phyloP scores from a whole-genome alignment of 306 rosid genomes.

The Pterocarpus macrocarpus region DNA sequence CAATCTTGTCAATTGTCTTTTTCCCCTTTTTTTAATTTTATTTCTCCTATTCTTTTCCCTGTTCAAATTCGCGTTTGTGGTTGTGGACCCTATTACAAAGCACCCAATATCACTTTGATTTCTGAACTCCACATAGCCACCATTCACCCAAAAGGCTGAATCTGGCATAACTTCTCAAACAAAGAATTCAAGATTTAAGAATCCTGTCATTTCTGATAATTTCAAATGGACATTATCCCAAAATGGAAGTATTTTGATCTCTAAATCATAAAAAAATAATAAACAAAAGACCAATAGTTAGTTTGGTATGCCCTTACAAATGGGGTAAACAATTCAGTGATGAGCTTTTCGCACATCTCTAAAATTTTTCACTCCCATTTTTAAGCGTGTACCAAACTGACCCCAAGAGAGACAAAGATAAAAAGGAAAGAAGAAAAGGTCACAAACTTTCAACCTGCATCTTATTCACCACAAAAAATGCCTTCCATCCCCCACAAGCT shows the following conservation, averaged over 20 bases:
- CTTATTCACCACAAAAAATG: conserved; percentile 88
- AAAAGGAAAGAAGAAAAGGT: background rate
- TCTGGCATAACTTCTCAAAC: background rate
- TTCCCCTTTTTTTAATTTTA: background rate
- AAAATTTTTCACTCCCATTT: background rate
- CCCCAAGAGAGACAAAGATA: conserved; percentile 9
- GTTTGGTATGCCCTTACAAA: conserved; percentile 33
- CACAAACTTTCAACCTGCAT: conserved; percentile 80
- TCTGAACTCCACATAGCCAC: too few species aligned
- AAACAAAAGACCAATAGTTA: background rate
- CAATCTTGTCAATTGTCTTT: background rate
- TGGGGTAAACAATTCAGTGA: conserved; percentile 18
- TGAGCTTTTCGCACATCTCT: conserved; percentile 27
- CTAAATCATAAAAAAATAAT: background rate
- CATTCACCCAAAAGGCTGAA: background rate
- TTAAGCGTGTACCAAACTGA: conserved; percentile 30
- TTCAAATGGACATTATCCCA: conserved; percentile 38
- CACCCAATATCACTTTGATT: background rate
- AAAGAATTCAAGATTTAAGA: background rate
- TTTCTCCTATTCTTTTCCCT: background rate
- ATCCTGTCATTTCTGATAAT: conserved; percentile 6
- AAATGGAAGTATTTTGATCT: conserved; percentile 3
- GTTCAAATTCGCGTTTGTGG: background rate
- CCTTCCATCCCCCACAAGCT: conserved; percentile 65
- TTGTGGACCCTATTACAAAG: background rate